Evolutionary conservation across 805 yeast species (phyloP).

Genomic region (Spathaspora passalidarum): DNA sequence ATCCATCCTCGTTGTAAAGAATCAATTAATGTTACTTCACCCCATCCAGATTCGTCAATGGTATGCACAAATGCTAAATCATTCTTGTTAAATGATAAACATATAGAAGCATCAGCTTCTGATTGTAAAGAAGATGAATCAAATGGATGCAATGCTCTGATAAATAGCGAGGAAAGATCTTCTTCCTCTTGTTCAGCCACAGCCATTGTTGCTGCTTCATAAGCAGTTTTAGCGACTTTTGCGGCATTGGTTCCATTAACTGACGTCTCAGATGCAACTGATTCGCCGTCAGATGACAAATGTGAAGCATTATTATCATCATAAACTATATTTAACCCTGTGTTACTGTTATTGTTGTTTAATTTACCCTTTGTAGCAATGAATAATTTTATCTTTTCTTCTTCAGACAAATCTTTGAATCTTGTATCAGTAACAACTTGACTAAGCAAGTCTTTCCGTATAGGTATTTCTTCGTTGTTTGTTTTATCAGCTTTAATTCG

Average conservation of each 20-base stretch:
- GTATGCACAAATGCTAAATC: slow-evolving; percentile 78
- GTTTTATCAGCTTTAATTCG: slow-evolving; percentile 3
- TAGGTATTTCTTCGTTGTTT: slow-evolving; percentile 18
- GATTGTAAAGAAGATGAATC: slow-evolving; percentile 58
- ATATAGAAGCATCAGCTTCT: slow-evolving; percentile 65
- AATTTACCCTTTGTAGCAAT: slow-evolving; percentile 11
- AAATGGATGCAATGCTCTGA: slow-evolving; percentile 57
- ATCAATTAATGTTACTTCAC: slow-evolving; percentile 71
- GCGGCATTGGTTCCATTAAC: neutral
- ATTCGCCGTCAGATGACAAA: neutral
- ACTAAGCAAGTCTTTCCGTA: slow-evolving; percentile 25
- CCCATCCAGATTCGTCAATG: slow-evolving; percentile 83
- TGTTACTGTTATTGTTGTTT: slow-evolving; percentile 2
- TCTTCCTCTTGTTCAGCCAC: slow-evolving; percentile 28
- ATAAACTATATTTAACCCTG: slow-evolving; percentile 23
- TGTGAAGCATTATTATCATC: neutral
- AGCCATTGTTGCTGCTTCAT: neutral
- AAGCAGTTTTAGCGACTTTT: neutral
- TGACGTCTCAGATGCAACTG: neutral
- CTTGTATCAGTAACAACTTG: slow-evolving; percentile 11
- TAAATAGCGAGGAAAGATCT: slow-evolving; percentile 51
- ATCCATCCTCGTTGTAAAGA: slow-evolving; percentile 76
- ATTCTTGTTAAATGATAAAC: slow-evolving; percentile 65
- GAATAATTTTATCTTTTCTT: slow-evolving; percentile 16
- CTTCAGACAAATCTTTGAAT: slow-evolving; percentile 11